Conservation (phyloP, 2,329 filamentous ascomycete species). For the Chaetomium sp. region DNA sequence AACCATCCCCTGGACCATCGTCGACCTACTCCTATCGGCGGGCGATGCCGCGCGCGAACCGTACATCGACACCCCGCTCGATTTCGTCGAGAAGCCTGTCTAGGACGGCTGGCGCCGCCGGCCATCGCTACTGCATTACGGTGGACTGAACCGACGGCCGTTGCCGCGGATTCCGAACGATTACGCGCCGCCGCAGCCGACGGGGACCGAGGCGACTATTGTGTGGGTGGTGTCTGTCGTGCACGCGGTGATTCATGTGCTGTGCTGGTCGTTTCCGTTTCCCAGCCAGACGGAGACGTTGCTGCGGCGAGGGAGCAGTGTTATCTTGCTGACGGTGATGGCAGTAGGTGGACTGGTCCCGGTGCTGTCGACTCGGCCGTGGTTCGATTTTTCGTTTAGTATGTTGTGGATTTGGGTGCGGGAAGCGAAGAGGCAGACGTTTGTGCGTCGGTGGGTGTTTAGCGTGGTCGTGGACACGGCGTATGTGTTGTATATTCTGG, state of each 20-base stretch:
- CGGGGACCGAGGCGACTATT: conserved; percentile 12
- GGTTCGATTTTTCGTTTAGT: conserved; percentile 16
- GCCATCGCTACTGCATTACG: conserved; percentile 5
- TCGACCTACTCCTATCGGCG: conserved; percentile 10
- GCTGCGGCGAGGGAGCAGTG: conserved; percentile 7
- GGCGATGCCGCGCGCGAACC: conserved; percentile 8
- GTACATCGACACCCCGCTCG: conserved; percentile 13
- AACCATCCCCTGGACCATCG: conserved; percentile 7
- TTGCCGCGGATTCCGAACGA: conserved; percentile 10
- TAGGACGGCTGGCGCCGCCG: conserved; percentile 10
- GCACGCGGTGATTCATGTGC: conserved; percentile 7
- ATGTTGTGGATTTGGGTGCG: conserved; percentile 15
- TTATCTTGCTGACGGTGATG: conserved; percentile 8
- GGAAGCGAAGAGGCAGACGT: conserved; percentile 8
- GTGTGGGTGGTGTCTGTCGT: conserved; percentile 11
- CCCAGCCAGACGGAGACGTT: conserved; percentile 1
- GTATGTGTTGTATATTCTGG: conserved; percentile 12
- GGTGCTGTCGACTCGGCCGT: conserved; percentile 8
- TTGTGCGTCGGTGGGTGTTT: conserved; percentile 3
- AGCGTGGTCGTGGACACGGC: conserved; percentile 5
- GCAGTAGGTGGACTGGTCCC: conserved; percentile 11
- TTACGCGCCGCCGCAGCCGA: conserved; percentile 10
- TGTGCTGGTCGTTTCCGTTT: conserved; percentile 13
- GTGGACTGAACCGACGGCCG: conserved; percentile 8
- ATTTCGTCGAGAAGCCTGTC: conserved; percentile 12